A percentile compares a stretch with the other conserved stretches of the same genome.
These are phyloP conservation scores for Cunninghamia lanceolata DNA, from an alignment of 75 land plant genomes.

Conservation along the genomic window DNA sequence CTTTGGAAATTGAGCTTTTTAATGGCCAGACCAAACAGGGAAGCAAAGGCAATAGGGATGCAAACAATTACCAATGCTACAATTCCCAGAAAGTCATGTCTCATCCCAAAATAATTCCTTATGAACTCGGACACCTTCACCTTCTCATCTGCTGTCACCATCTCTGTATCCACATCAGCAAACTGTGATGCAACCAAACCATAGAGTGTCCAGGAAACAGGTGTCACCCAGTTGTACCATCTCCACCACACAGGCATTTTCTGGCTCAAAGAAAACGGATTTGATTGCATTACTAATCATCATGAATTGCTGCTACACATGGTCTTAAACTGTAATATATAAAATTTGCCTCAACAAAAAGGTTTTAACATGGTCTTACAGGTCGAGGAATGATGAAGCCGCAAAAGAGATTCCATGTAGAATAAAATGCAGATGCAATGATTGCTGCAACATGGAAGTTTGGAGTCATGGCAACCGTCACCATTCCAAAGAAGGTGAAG, in stretches of 20 bases:
- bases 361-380: conserved; percentile 19
- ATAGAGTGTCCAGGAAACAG: conserved; percentile 36
- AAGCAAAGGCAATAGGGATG: no score
- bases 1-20: no score
- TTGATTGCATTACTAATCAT: not conserved
- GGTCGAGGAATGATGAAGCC: conserved; percentile 54
- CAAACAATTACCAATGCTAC: no score
- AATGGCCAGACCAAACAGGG: no score
- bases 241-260: conserved; percentile 26
- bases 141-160: conserved; percentile 10
- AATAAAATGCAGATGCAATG: no score
- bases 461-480: conserved; percentile 84
- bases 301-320: not conserved
- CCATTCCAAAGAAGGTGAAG: conserved; percentile 91
- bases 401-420: no score
- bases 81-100: no score
- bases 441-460: conserved; percentile 56
- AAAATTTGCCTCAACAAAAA: not conserved
- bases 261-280: conserved; percentile 15
- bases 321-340: not conserved
- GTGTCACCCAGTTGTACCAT: conserved; percentile 33
- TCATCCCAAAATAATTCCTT: no score
- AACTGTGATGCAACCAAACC: no score
- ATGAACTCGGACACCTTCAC: conserved; percentile 16
- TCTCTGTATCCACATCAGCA: not conserved